These are phyloP conservation scores for Leucocoprinus leucothites DNA, from an alignment of 768 basidiomycete species.

Conservation along the genomic window DNA sequence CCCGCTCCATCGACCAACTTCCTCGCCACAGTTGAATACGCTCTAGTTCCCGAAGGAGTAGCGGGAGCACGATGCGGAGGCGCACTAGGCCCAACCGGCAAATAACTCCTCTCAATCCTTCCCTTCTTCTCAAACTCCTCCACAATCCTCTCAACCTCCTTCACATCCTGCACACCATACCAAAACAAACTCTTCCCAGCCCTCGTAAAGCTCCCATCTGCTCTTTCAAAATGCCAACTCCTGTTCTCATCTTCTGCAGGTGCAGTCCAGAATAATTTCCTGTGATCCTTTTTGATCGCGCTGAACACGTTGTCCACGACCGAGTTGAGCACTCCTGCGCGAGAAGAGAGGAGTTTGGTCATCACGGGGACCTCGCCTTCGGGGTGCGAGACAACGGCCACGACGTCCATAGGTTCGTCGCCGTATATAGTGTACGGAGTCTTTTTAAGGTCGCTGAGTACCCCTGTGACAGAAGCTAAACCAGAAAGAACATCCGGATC, in stretches of 20 bases:
- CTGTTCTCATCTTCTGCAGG: slow-evolving; percentile 95
- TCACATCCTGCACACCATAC: slow-evolving; percentile 92
- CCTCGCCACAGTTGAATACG: slow-evolving; percentile 59
- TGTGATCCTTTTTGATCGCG: slow-evolving; percentile 93
- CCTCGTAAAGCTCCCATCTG: slow-evolving; percentile 95
- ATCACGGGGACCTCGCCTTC: slow-evolving; percentile 86
- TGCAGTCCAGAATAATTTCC: slow-evolving; percentile 96
- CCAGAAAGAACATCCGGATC: slow-evolving; percentile 89
- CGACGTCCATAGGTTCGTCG: slow-evolving; percentile 95
- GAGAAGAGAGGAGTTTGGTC: slow-evolving; percentile 87
- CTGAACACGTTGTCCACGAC: slow-evolving; percentile 98
- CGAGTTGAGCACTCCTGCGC: slow-evolving; percentile 87
- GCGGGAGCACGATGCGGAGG: slow-evolving; percentile 45
- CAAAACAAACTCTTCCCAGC: slow-evolving; percentile 95
- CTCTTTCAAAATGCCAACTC: slow-evolving; percentile 97
- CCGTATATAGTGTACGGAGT: slow-evolving; percentile 93
- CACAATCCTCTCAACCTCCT: slow-evolving; percentile 87
- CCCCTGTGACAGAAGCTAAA: slow-evolving; percentile 80
- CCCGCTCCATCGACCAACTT: slow-evolving; percentile 33
- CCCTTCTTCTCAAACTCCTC: slow-evolving; percentile 71
- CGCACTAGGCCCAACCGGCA: slow-evolving; percentile 80
- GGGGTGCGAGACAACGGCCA: slow-evolving; percentile 93
- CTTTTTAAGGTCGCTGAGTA: slow-evolving; percentile 77
- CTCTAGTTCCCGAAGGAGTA: slow-evolving; percentile 39
- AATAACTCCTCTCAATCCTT: slow-evolving; percentile 83